Conservation (phyloP, 2,329 filamentous ascomycete species). For the Xylogone sp. region DNA sequence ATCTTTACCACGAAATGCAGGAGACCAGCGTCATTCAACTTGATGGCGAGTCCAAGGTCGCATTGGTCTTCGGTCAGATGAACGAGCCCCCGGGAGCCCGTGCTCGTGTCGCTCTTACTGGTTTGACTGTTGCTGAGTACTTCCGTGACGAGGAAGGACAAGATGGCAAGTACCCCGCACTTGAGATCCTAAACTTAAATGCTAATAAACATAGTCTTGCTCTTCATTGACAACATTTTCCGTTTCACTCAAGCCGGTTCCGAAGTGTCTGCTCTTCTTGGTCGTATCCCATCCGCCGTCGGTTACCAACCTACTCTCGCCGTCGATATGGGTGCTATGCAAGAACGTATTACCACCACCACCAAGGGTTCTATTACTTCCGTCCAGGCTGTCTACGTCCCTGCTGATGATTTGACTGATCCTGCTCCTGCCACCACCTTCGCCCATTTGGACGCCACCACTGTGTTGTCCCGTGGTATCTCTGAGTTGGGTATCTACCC, state of each 20-base stretch:
- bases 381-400: slow-evolving; percentile 99
- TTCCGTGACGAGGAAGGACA: slow-evolving; percentile 77
- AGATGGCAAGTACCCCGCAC: slow-evolving; percentile 59
- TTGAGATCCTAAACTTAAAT: neutral
- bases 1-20: slow-evolving; percentile 99
- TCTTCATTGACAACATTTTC: slow-evolving; percentile 99
- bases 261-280: slow-evolving; percentile 97
- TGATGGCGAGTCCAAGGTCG: slow-evolving; percentile 99
- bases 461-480: slow-evolving; percentile 99
- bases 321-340: slow-evolving; percentile 99
- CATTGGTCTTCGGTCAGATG: slow-evolving; percentile 99
- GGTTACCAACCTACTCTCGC: slow-evolving; percentile 99
- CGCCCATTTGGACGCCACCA: slow-evolving; percentile 99
- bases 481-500: slow-evolving; percentile 99
- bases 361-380: slow-evolving; percentile 99
- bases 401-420: slow-evolving; percentile 99
- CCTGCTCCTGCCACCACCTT: slow-evolving; percentile 99
- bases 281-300: slow-evolving; percentile 99
- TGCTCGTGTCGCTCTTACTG: slow-evolving; percentile 98
- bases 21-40: slow-evolving; percentile 99
- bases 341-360: slow-evolving; percentile 99
- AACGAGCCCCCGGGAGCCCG: slow-evolving; percentile 99
- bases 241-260: slow-evolving; percentile 99
- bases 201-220: slow-evolving; percentile 63
- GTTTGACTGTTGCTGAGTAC: slow-evolving; percentile 73